Evolutionary conservation across 257 asterid genomes (phyloP), one percentile per base, ranked within the genome.

Genomic region (Pogostemon cablin): DNA sequence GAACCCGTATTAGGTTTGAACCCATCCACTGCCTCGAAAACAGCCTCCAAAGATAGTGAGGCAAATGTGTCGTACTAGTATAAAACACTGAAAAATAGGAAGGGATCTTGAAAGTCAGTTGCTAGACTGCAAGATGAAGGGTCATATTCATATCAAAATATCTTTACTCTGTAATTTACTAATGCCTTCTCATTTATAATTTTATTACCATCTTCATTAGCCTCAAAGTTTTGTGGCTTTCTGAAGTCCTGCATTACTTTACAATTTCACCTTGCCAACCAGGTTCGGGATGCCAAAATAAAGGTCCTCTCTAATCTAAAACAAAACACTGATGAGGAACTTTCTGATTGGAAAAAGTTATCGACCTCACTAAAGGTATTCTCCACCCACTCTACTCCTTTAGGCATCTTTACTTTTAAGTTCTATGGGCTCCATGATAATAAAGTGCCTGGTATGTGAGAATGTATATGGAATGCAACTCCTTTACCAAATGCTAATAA

Each of bases 201-300:
- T 55, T 57, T 15, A 50, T 53, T 15, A 49, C 65, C 59, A 50
- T 60, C 56, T 64, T 71, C 67, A 49, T 50, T 57, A 39, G 20
- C 6, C n/a, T 48, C 20, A 50, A 48, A 17, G 41, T 53, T 62
- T 71, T 42, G 6, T 41, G 66, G 61, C 46, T 43, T 52, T 58
- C 57, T 62, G 48, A 68, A 64, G 64, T 61, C 37, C 34, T n/a
- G 53, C 41, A 63, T 59, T 72, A 34, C 67, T 67, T 69, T 41
- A 62, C 50, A 47, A 50, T 62, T 53, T 67, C 62, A 48, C 77
- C 78, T 77, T 82, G 72, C 62, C 74, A 81, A 85, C 67, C 81
- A 93, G 99, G 95, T 89, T 66, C 88, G 97, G 25, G 90, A 88
- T 85, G 93, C 98, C 74, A 91, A 93, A 84, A 87, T 93, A 73